phyloP scores from a whole-genome alignment of 495 filamentous ascomycete genomes.

The Penicillium lividum region DNA sequence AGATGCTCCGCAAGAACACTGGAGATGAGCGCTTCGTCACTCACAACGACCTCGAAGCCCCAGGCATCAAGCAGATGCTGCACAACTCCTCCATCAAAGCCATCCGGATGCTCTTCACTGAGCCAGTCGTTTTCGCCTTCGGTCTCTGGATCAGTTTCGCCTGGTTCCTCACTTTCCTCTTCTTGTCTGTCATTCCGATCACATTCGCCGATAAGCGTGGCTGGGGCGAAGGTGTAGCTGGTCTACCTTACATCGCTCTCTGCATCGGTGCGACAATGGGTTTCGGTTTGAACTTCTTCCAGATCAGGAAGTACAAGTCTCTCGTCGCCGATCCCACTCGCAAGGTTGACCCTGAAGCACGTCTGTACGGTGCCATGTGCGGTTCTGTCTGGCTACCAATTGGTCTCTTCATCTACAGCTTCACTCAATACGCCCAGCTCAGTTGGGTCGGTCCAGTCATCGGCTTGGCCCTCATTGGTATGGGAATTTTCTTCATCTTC shows the following conservation, averaged over 20 bases:
- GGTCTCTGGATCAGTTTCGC: conserved; percentile 72
- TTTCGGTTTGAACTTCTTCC: conserved; percentile 57
- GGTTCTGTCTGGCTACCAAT: conserved; percentile 69
- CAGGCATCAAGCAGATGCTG: conserved; percentile 37
- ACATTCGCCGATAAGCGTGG: conserved; percentile 70
- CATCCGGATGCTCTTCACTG: conserved; percentile 70
- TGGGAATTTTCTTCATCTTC: conserved; percentile 54
- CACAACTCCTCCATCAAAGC: conserved; percentile 49
- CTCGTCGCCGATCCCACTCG: conserved; percentile 60
- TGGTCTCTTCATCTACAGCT: conserved; percentile 78
- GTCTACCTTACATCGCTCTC: conserved; percentile 73
- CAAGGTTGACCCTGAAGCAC: conserved; percentile 50
- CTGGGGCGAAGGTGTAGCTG: conserved; percentile 63
- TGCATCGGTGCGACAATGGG: conserved; percentile 65
- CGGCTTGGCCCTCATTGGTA: conserved; percentile 42
- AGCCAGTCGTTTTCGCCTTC: conserved; percentile 74
- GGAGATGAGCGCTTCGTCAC: conserved; percentile 70
- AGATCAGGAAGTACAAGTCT: conserved; percentile 60
- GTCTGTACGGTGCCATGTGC: conserved; percentile 64
- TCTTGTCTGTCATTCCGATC: conserved; percentile 72
- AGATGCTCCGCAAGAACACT: conserved; percentile 52
- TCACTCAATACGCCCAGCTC: conserved; percentile 65
- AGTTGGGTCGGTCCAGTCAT: conserved; percentile 67
- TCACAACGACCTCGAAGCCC: conserved; percentile 57
- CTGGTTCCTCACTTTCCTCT: conserved; percentile 75